Percentiles rank a stretch among this genome's conserved stretches.
phyloP scores from a whole-genome alignment of 2,329 filamentous ascomycete genomes.

The Colletotrichum caudatum region DNA sequence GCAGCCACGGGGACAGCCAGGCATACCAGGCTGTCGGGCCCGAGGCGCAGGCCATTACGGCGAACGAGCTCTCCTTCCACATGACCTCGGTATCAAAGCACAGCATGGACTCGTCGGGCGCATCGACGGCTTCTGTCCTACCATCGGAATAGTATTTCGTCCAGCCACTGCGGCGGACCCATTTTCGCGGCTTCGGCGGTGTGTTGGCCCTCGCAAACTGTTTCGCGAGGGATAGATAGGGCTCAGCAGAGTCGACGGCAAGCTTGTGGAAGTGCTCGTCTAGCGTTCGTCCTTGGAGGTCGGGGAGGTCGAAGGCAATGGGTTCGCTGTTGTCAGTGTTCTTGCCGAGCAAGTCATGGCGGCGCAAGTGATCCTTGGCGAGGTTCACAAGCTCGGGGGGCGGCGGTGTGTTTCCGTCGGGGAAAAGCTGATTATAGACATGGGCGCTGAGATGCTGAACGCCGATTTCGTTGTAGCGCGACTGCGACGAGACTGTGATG shows the following conservation, averaged over 20 bases:
- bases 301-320: constrained; percentile 87
- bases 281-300: constrained; percentile 81
- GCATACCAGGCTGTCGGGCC: constrained; percentile 95
- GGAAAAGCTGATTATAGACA: constrained; percentile 87
- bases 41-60: constrained; percentile 96
- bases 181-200: constrained; percentile 73
- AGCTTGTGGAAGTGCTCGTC: constrained; percentile 96
- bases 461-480: constrained; percentile 91
- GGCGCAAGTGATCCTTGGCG: constrained; percentile 82
- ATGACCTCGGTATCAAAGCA: constrained; percentile 98
- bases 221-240: constrained; percentile 81
- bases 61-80: constrained; percentile 92
- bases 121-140: constrained; percentile 74
- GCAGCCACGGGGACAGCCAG: constrained; percentile 95
- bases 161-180: constrained; percentile 88
- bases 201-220: constrained; percentile 75
- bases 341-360: constrained; percentile 91
- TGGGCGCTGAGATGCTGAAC: constrained; percentile 92
- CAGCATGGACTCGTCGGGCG: constrained; percentile 83
- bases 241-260: constrained; percentile 87
- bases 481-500: constrained; percentile 61
- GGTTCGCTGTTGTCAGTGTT: constrained; percentile 82
- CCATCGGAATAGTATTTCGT: constrained; percentile 89
- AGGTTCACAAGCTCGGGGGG: constrained; percentile 81
- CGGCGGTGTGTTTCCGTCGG: constrained; percentile 64